Conservation (phyloP, 2,329 filamentous ascomycete genomes). For the Triangularia verruculosa region DNA sequence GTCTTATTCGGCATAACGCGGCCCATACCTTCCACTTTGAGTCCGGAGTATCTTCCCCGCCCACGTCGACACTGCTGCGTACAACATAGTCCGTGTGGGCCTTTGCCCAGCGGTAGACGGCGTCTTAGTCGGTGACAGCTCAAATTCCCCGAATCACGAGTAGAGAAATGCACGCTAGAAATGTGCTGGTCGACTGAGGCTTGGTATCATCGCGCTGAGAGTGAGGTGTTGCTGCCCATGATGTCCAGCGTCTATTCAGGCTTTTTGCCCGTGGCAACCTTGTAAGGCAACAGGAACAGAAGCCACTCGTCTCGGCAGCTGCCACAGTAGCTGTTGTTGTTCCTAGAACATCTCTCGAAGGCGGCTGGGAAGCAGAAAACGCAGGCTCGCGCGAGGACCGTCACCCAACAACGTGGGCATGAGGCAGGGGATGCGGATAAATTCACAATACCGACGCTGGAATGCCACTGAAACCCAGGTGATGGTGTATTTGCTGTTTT, state of each 20-base stretch:
- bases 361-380: background rate
- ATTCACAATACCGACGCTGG: background rate
- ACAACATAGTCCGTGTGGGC: background rate
- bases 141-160: background rate
- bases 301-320: background rate
- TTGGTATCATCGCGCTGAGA: background rate
- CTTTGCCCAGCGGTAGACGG: background rate
- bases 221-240: background rate
- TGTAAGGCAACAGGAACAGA: background rate
- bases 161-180: background rate
- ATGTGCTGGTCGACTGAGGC: background rate
- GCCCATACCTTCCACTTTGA: slow-evolving; percentile 2
- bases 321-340: background rate
- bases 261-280: background rate
- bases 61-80: background rate
- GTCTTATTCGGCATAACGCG: slow-evolving; percentile 1
- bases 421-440: slow-evolving; percentile 4
- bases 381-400: background rate
- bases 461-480: background rate
- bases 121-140: background rate
- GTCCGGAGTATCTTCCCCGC: background rate
- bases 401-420: slow-evolving; percentile 5
- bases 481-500: background rate
- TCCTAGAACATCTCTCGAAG: background rate
- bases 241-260: background rate